A percentile compares a stretch with the other conserved stretches of the same genome.
Evolutionary conservation across 306 rosid genomes (phyloP).

Genomic region (Trifolium fragiferum): DNA sequence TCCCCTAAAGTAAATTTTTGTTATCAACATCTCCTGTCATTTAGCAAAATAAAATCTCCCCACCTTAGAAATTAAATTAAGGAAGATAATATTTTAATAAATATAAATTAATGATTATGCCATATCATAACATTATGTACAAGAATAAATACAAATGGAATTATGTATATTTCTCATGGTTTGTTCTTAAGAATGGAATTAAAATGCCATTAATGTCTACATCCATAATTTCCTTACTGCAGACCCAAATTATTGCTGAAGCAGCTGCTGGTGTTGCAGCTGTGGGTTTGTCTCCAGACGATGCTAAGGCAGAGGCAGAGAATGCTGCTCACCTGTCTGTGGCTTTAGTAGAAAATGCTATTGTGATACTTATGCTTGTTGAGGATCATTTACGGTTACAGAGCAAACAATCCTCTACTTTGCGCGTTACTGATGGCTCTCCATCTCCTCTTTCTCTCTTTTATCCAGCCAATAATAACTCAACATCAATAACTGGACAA

Average conservation of each 20-base stretch:
- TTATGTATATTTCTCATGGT: constrained; percentile 24
- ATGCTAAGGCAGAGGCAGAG: constrained; percentile 89
- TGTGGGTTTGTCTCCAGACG: constrained; percentile 82
- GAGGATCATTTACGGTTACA: constrained; percentile 98
- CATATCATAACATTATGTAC: not conserved
- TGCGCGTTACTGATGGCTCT: constrained; percentile 61
- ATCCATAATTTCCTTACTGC: constrained; percentile 57
- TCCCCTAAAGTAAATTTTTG: constrained; percentile 23
- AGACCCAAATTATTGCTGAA: constrained; percentile 96
- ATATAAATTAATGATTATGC: not conserved
- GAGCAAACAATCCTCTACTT: constrained; percentile 70
- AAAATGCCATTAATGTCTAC: constrained; percentile 47
- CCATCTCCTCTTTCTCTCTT: constrained; percentile 85
- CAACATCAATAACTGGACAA: constrained; percentile 51
- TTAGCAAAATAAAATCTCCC: constrained; percentile 26
- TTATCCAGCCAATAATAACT: constrained; percentile 56
- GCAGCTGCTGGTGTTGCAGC: constrained; percentile 98
- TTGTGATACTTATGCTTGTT: constrained; percentile 97
- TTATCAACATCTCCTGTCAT: constrained; percentile 8
- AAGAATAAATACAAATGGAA: constrained; percentile 21
- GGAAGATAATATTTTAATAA: not conserved
- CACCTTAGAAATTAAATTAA: not conserved
- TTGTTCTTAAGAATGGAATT: constrained; percentile 30
- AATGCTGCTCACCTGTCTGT: constrained; percentile 93
- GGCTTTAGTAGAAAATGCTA: constrained; percentile 92